Base-by-base conservation (phyloP, 495 filamentous ascomycete genomes). In the Penicillium egyptiacum region DNA sequence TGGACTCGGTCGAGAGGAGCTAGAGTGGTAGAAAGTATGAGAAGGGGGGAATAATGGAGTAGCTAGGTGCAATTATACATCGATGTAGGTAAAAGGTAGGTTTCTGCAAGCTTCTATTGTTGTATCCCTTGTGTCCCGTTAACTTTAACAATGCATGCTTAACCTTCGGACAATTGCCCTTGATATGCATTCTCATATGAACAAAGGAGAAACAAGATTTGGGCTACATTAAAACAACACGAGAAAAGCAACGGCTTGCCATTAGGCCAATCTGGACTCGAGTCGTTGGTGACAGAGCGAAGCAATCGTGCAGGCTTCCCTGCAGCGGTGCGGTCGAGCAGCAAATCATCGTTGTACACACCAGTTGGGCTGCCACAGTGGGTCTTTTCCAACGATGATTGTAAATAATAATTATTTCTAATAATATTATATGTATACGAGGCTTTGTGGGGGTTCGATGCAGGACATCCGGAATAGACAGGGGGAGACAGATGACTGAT, bases 301-400 rank as follows among this genome's bases (percentile, higher is more conserved):
- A 66, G 60, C 58, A 53, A 45, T 58, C 58, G 59, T 66, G 66
- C 64, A 61, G 58, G 51, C 47, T 61, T 61, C 49, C 53, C 59
- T 57, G 57, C 63, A 59, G 49, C 64, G 53, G 57, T 47, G 59
- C 56, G 50, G 23, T 46, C 52, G 39, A 61, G 42, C 52, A 62
- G 65, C 72, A 73, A 73, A 75, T 75, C 70, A 73, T 62, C 61
- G 58, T 63, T 66, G 65, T 71, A 75, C 70, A 73, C 70, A 72
- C 65, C 56, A 64, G 63, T 64, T 48, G 56, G 63, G 65, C 59
- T 65, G 51, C 44, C 48, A 44, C 35, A 58, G 59, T 68, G 62
- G 65, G 64, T 55, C 55, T 31, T 50, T 58, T 50, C 53, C 55
- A 64, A 59, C 49, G 55, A 55, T 44, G 14, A 17, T 4, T 64